A percentile compares a stretch with the other conserved stretches of the same genome.
Conservation (phyloP, 2,329 filamentous ascomycete species). For the Venturia effusa region DNA sequence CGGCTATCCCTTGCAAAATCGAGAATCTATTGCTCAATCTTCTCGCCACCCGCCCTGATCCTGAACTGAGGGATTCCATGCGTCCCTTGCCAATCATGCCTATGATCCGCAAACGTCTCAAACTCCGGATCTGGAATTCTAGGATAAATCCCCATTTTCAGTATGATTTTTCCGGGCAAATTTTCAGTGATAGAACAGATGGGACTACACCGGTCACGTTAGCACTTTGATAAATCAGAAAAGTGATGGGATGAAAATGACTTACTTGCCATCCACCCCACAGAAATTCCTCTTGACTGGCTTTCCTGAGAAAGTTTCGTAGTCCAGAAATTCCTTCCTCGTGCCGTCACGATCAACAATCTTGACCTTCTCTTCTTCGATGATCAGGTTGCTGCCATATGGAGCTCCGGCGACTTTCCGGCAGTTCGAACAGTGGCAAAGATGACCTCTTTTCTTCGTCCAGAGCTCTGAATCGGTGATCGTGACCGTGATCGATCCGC, state of each 20-base stretch:
- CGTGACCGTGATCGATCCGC: slow-evolving; percentile 37
- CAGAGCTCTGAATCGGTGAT: slow-evolving; percentile 39
- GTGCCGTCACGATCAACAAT: slow-evolving; percentile 34
- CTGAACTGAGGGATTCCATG: slow-evolving; percentile 29
- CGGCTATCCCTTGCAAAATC: no score
- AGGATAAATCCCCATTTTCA: slow-evolving; percentile 42
- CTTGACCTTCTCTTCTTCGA: slow-evolving; percentile 34
- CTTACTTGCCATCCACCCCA: slow-evolving; percentile 33
- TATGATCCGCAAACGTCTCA: slow-evolving; percentile 34
- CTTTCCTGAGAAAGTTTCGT: slow-evolving; percentile 36
- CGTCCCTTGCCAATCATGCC: slow-evolving; percentile 33
- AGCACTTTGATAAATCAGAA: background rate
- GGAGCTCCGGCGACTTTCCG: slow-evolving; percentile 38
- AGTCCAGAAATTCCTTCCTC: slow-evolving; percentile 35
- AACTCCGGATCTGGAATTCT: slow-evolving; percentile 35
- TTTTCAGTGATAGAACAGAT: slow-evolving; percentile 27
- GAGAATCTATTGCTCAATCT: background rate
- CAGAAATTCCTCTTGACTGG: slow-evolving; percentile 36
- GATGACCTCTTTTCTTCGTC: slow-evolving; percentile 31
- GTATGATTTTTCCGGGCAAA: slow-evolving; percentile 31
- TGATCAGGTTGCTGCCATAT: slow-evolving; percentile 29
- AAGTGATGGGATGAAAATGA: slow-evolving; percentile 9
- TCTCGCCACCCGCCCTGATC: slow-evolving; percentile 19
- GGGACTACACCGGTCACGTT: slow-evolving; percentile 25
- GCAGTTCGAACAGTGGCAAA: slow-evolving; percentile 43